Evolutionary conservation across 805 yeast genomes (phyloP).

Genomic region (Ogataea paraovalis): DNA sequence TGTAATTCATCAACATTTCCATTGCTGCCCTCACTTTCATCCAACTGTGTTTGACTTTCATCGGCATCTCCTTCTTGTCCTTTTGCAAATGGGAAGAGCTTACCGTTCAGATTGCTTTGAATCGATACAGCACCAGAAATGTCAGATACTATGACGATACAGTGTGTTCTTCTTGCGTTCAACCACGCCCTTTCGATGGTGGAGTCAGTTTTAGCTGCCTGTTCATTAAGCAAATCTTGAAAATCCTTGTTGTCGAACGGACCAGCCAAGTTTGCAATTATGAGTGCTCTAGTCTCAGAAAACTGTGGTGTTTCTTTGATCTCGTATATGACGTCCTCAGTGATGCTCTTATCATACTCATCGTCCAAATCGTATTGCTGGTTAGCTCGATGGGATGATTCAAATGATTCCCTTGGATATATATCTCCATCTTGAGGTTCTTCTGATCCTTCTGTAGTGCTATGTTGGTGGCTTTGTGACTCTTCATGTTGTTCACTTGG

Average conservation of each 20-base stretch:
- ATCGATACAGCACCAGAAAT: conserved; percentile 38
- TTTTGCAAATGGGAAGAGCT: conserved; percentile 28
- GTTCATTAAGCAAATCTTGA: conserved; percentile 33
- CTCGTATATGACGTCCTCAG: conserved; percentile 33
- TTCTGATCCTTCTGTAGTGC: neutral
- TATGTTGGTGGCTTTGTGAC: neutral
- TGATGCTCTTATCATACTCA: conserved; percentile 20
- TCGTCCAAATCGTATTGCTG: conserved; percentile 6
- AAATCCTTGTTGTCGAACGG: conserved; percentile 37
- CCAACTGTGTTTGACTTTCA: neutral
- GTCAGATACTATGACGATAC: conserved; percentile 37
- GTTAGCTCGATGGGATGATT: neutral
- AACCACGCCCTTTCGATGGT: conserved; percentile 43
- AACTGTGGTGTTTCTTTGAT: conserved; percentile 31
- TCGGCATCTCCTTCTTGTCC: neutral
- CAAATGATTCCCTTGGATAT: conserved; percentile 2
- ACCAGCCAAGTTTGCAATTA: conserved; percentile 40
- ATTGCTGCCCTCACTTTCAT: neutral
- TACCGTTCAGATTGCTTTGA: conserved; percentile 34
- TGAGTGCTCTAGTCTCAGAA: conserved; percentile 39
- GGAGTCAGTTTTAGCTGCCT: conserved; percentile 25
- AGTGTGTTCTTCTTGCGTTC: conserved; percentile 38
- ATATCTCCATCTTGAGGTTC: conserved; percentile 1
- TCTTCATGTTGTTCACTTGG: conserved; percentile 1
- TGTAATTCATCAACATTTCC: conserved; percentile 6